phyloP scores from a whole-genome alignment of 495 filamentous ascomycete genomes.

The Mytilinidion resinicola region DNA sequence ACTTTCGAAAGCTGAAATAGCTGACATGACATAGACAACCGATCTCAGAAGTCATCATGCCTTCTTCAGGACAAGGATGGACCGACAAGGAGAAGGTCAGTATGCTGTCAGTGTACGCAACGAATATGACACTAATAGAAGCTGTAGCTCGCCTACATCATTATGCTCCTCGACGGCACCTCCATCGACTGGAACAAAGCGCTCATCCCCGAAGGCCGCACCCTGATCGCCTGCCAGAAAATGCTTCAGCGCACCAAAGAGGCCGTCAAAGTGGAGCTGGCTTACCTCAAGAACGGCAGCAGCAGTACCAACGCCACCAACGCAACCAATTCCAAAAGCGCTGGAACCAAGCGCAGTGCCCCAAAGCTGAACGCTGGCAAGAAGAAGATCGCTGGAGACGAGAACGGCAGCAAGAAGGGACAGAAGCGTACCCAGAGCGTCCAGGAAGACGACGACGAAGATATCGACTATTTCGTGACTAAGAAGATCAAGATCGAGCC shows the following conservation, averaged over 20 bases:
- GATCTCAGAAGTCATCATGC: not conserved
- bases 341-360: not conserved
- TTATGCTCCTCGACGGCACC: not conserved
- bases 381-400: not conserved
- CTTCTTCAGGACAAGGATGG: not conserved
- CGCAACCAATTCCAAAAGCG: not conserved
- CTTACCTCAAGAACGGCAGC: not conserved
- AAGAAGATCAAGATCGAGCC: constrained; percentile 1
- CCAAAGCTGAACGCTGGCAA: not conserved
- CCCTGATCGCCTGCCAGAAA: not conserved
- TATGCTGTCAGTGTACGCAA: not conserved
- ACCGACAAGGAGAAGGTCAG: not conserved
- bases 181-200: not conserved
- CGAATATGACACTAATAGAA: not conserved
- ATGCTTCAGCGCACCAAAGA: not conserved
- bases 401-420: not conserved
- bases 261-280: not conserved
- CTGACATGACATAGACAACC: not conserved
- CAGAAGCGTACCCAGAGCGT: not conserved
- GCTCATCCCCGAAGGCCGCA: not conserved
- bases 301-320: not conserved
- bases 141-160: not conserved
- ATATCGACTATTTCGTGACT: not conserved
- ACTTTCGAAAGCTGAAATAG: not conserved
- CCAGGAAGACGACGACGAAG: not conserved